Percentiles rank a stretch among this genome's conserved stretches.
phyloP scores from a whole-genome alignment of 164 flowering plant species.

The Magnolia officinalis region DNA sequence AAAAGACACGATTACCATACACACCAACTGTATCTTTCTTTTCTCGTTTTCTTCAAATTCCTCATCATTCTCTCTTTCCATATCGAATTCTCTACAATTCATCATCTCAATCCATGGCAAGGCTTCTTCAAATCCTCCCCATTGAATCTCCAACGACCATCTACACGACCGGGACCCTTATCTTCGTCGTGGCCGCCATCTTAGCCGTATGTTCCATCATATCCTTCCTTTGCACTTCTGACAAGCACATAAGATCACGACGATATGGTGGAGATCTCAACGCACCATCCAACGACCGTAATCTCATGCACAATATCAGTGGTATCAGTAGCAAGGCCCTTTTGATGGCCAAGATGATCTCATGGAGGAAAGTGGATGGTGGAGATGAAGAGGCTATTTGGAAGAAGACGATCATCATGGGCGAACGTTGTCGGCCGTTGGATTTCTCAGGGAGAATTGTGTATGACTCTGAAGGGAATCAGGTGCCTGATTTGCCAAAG shows the following conservation, averaged over 20 bases:
- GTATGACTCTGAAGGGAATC: slow-evolving; percentile 55
- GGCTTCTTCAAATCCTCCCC: slow-evolving; percentile 2
- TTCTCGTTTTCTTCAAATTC: neutral
- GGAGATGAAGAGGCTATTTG: slow-evolving; percentile 29
- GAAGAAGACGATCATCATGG: slow-evolving; percentile 61
- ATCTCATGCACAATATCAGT: slow-evolving; percentile 13
- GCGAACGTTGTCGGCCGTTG: slow-evolving; percentile 56
- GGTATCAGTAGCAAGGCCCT: slow-evolving; percentile 43
- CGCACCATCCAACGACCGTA: neutral
- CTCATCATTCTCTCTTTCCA: neutral
- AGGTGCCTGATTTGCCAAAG: slow-evolving; percentile 17
- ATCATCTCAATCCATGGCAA: slow-evolving; percentile 12
- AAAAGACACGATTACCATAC: neutral
- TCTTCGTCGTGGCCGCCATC: slow-evolving; percentile 12
- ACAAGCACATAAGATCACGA: slow-evolving; percentile 5
- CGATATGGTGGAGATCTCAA: neutral
- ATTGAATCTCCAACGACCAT: neutral
- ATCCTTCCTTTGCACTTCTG: slow-evolving; percentile 27
- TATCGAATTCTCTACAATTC: neutral
- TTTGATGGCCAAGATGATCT: slow-evolving; percentile 43
- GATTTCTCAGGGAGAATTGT: slow-evolving; percentile 54
- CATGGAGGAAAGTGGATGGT: slow-evolving; percentile 37
- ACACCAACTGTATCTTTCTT: neutral
- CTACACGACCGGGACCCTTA: neutral
- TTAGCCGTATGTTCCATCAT: slow-evolving; percentile 18